A percentile compares a stretch with the other conserved stretches of the same genome.
Conservation (phyloP, 768 basidiomycete species). For the Amanita rimosa region DNA sequence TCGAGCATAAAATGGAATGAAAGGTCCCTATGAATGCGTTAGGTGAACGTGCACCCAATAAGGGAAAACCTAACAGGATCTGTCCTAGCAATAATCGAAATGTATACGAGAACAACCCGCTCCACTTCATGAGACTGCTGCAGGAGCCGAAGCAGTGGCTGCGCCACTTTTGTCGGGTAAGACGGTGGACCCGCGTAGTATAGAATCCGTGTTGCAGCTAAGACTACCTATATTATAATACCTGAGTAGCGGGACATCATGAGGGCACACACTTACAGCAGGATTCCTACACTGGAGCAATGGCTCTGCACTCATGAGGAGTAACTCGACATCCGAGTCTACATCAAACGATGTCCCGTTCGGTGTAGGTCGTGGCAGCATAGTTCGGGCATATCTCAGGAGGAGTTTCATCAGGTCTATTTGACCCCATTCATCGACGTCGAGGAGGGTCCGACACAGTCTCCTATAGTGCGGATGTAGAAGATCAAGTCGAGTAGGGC, state of each 20-base stretch:
- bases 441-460: constrained; percentile 72
- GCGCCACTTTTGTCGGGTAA: constrained; percentile 42
- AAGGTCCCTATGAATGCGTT: constrained; percentile 36
- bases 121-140: constrained; percentile 61
- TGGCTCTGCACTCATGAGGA: constrained; percentile 62
- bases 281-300: constrained; percentile 82
- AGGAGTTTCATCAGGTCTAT: constrained; percentile 69
- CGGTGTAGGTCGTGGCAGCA: constrained; percentile 57
- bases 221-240: constrained; percentile 47
- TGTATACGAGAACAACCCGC: constrained; percentile 62
- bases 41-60: neutral
- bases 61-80: constrained; percentile 42
- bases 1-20: constrained; percentile 47
- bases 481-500: constrained; percentile 77
- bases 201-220: constrained; percentile 62
- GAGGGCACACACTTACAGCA: constrained; percentile 42
- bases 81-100: constrained; percentile 52
- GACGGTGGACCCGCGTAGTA: constrained; percentile 63
- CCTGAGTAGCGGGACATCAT: neutral
- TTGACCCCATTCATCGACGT: constrained; percentile 97
- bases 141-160: constrained; percentile 68
- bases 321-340: constrained; percentile 69
- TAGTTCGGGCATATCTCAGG: constrained; percentile 69
- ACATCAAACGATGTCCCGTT: constrained; percentile 38
- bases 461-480: constrained; percentile 84